Evolutionary conservation across 169 alveolate genomes (phyloP), one percentile per base, ranked within the genome.

Genomic region (Theileria equi): DNA sequence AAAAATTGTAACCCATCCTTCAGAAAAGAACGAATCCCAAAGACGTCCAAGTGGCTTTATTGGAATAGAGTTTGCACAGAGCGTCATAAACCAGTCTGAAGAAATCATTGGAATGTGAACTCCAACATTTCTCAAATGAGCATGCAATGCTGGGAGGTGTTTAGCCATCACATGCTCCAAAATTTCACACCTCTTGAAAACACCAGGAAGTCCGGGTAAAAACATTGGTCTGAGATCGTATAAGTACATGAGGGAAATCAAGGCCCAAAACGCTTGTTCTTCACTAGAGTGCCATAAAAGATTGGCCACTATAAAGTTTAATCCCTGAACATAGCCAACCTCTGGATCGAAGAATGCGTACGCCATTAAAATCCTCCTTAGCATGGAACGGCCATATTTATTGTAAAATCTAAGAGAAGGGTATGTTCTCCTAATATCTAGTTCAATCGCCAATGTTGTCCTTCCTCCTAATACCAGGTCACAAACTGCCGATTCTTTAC

Each of bases 301-400:
- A 54, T 82, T 80, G 7, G 91, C 95, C 8, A 81, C 94, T 16
- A 91, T 71, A 38, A 91, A 91, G 60, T 91, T 91, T 82, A 91
- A 76, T 21, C 95, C 95, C 64, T 91, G 95, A 36, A 89, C 94
- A 62, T 91, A 91, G 34, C 93, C 92, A 23, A 89, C 92, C 17
- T 83, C 85, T 0, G 81, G 73, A 38, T 63, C 81, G 50, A 54
- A 62, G 38, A 71, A 61, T 5, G 85, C 79, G 43, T 76, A 76
- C 0, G 80, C 80, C 73, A 66, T 44, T 17, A 76, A 60, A 44
- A 76, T 76, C 57, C 85, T 7, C 16, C 80, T 64, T 34, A 76
- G 48, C 65, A 65, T 63, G 13, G 70, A 23, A 5, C 67, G 61
- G 4, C 72, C 50, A 43, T 63, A 76, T 7, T 73, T 17, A 32